Evolutionary conservation across 805 yeast genomes (phyloP), one percentile per base, ranked within the genome.

Genomic region (Starmerella floris): DNA sequence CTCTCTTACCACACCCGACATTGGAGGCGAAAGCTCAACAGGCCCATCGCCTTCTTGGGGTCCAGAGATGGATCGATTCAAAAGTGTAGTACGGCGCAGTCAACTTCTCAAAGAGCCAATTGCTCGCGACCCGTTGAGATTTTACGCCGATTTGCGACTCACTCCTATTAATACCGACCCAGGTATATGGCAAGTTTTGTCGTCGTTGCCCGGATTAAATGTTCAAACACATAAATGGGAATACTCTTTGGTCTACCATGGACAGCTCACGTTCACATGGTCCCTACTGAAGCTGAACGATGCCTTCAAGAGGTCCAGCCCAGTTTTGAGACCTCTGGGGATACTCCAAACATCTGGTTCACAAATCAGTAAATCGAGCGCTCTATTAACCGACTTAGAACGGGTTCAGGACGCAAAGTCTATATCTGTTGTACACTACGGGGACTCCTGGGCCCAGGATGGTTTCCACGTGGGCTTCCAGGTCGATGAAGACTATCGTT

Each of bases 171-270:
- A 37, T 25, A 30, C 49, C 13, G 21, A 31, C 8, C 21, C 32
- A 2, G 48, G 53, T 10, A 50, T 48, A 13, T 46, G 42, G 43
- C 56, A 56, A 20, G 41, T 57, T 3, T 44, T 57, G 10, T 30
- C 38, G 15, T 39, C 46, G 6, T 30, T 27, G 16, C 43, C 46
- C 1, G 47, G 43, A 13, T 33, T 51, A 17, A 16, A 39, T 1
- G 35, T 10, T 5, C 36, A 50, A 1, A 22, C 22, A 5, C 23
- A 54, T 13, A 8, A 21, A 5, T 49, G 48, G 30, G 35, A 32
- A 11, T 57, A 50, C 37, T 45, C 54, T 10, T 38, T 58, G 2
- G 30, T 57, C 1, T 43, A 46, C 16, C 57, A 56, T 25, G 61
- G 60, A 3, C 15, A 36, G 16, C 26, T 50, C 23, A 35, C 52